Conservation (phyloP, 2,329 filamentous ascomycete species). For the Xylariaceae sp. region DNA sequence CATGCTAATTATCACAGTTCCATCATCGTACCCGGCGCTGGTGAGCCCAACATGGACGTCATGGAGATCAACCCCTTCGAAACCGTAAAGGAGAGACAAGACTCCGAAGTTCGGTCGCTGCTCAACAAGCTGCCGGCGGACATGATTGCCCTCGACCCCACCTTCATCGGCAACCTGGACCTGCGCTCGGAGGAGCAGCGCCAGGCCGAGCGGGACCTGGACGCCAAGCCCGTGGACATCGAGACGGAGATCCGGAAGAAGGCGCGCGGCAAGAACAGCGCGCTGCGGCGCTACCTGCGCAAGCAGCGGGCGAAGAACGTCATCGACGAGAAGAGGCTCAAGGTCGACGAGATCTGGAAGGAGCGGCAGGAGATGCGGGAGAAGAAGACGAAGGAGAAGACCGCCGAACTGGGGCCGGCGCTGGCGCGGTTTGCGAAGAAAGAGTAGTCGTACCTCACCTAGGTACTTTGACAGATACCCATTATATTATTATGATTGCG, state of each 20-base stretch:
- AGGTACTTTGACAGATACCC: slow-evolving; percentile 12
- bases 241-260: slow-evolving; percentile 66
- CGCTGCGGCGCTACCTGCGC: slow-evolving; percentile 77
- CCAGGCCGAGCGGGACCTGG: slow-evolving; percentile 71
- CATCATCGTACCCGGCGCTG: slow-evolving; percentile 87
- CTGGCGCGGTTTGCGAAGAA: slow-evolving; percentile 79
- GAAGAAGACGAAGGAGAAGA: slow-evolving; percentile 56
- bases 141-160: slow-evolving; percentile 93
- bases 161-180: slow-evolving; percentile 86
- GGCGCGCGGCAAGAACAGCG: slow-evolving; percentile 83
- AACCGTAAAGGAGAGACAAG: slow-evolving; percentile 84
- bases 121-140: slow-evolving; percentile 94
- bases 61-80: slow-evolving; percentile 95
- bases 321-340: slow-evolving; percentile 89
- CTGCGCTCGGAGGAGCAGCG: slow-evolving; percentile 72
- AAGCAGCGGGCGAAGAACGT: slow-evolving; percentile 93
- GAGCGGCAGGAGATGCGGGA: slow-evolving; percentile 63
- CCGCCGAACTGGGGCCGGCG: slow-evolving; percentile 76
- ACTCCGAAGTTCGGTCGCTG: slow-evolving; percentile 80
- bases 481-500: background rate
- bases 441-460: slow-evolving; percentile 37
- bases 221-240: slow-evolving; percentile 56
- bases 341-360: slow-evolving; percentile 76
- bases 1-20: slow-evolving; percentile 11
- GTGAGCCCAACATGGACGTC: slow-evolving; percentile 93